These are phyloP conservation scores for Malassezia furfur DNA, from an alignment of 1,284 basidiomycete species.

Conservation along the genomic window DNA sequence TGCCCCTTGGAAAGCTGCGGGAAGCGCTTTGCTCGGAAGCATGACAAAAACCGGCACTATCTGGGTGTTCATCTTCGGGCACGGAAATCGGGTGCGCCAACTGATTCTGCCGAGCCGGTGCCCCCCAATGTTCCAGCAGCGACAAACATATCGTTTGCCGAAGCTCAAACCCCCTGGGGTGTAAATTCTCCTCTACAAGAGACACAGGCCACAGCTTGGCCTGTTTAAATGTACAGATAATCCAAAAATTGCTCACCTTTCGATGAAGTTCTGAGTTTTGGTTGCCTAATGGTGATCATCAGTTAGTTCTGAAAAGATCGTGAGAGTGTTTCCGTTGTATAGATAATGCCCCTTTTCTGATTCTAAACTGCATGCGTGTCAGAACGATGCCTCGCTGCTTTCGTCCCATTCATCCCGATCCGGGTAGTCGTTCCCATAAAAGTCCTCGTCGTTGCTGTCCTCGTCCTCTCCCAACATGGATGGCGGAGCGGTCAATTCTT, in stretches of 20 bases:
- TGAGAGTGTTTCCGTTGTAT: too few relatives aligned
- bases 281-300: too few relatives aligned
- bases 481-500: slow-evolving; percentile 19
- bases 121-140: too few relatives aligned
- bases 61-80: slow-evolving; percentile 12
- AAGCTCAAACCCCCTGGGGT: neutral
- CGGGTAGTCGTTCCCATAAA: slow-evolving; percentile 43
- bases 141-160: too few relatives aligned
- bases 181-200: neutral
- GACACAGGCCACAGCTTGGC: neutral
- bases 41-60: slow-evolving; percentile 17
- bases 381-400: neutral
- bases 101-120: neutral
- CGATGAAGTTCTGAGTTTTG: too few relatives aligned
- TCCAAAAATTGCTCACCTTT: neutral
- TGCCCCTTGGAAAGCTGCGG: slow-evolving; percentile 7
- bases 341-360: neutral
- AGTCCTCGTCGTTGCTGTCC: slow-evolving; percentile 46
- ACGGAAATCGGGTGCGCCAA: neutral
- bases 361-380: too few relatives aligned
- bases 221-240: neutral
- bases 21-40: slow-evolving; percentile 17
- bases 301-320: too few relatives aligned
- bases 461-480: slow-evolving; percentile 36
- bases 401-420: slow-evolving; percentile 28